Base-by-base conservation (phyloP, 2,329 filamentous ascomycete genomes). In the Diaporthe vaccinii region DNA sequence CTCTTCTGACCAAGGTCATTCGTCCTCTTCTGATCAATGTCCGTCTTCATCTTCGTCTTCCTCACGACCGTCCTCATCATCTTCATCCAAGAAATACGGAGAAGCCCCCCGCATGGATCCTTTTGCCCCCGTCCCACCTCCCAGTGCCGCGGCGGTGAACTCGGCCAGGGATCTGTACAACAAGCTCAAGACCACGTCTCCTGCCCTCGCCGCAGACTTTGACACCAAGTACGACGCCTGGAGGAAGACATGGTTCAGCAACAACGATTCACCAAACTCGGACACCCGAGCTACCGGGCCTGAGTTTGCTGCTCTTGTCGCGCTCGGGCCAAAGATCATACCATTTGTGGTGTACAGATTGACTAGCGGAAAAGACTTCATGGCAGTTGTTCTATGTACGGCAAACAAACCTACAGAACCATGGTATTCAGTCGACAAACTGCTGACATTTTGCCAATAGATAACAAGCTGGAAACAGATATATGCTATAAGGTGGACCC, bases 361-460 rank as follows among this genome's bases (percentile, higher is more conserved):
- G 15, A 67, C 44, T 17, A 67, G 44, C 17, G 44, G 62, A 51
- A 9, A 67, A 15, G 62, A 67, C 62, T 67, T n/a, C 5, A 67
- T 67, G 28, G 44, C 44, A 51, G 62, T 67, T 67, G 44, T 49
- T 3, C 2, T 51, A 36, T 36, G 62, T 67, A 67, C 28, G 20
- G 34, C 2, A 36, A 39, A 34, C 28, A 14, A 39, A 59, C 34
- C 28, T 53, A 39, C 10, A n/a, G 46, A 14, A 34, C 25, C 22
- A 34, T 7, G 4, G 8, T 15, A 34, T 36, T 1, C 25, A 36
- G 8, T 36, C 2, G 20, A 10, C 44, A 51, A 31, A 20, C 62
- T 8, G 25, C 28, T 68, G 14, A 53, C 25, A 68, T 25, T 36
- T 36, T 53, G 9, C 49, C 20, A 41, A 44, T 25, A 53, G 46